Percentiles rank a stretch among this genome's conserved stretches.
Conservation (phyloP, 306 rosid species). For the Rosa multiflora region DNA sequence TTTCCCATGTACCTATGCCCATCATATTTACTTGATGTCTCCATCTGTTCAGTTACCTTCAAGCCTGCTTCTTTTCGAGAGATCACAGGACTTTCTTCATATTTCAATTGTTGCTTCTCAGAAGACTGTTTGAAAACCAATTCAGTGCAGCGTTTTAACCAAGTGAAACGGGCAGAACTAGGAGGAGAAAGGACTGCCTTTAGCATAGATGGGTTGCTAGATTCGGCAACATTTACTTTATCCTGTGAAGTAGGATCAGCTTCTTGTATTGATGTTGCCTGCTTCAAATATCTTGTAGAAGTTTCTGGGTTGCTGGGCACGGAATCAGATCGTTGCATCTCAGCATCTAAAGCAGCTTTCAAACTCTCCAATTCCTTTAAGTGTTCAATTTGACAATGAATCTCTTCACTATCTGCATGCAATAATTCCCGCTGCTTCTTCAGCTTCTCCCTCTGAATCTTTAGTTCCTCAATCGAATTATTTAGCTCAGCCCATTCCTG, state of each 20-base stretch:
- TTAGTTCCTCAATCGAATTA: conserved; percentile 81
- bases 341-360: conserved; percentile 61
- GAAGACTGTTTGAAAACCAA: conserved; percentile 65
- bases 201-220: conserved; percentile 38
- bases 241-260: conserved; percentile 30
- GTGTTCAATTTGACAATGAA: conserved; percentile 66
- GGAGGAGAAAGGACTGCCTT: conserved; percentile 45
- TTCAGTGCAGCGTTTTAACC: conserved; percentile 75
- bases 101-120: conserved; percentile 35
- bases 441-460: conserved; percentile 81
- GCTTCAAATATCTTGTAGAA: conserved; percentile 45
- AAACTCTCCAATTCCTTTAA: conserved; percentile 67
- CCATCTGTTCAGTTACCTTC: conserved; percentile 15
- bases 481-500: conserved; percentile 89
- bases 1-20: conserved; percentile 31
- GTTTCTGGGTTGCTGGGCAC: conserved; percentile 44
- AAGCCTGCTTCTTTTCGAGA: conserved; percentile 34
- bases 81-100: conserved; percentile 31
- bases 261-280: conserved; percentile 28
- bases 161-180: conserved; percentile 58
- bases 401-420: conserved; percentile 80
- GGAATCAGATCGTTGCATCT: conserved; percentile 56
- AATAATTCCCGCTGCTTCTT: conserved; percentile 80
- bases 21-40: conserved; percentile 21
- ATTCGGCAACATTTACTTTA: conserved; percentile 27